A percentile compares a stretch with the other conserved stretches of the same genome.
Conservation (phyloP, 2,329 filamentous ascomycete species). For the Botryotinia globosa region DNA sequence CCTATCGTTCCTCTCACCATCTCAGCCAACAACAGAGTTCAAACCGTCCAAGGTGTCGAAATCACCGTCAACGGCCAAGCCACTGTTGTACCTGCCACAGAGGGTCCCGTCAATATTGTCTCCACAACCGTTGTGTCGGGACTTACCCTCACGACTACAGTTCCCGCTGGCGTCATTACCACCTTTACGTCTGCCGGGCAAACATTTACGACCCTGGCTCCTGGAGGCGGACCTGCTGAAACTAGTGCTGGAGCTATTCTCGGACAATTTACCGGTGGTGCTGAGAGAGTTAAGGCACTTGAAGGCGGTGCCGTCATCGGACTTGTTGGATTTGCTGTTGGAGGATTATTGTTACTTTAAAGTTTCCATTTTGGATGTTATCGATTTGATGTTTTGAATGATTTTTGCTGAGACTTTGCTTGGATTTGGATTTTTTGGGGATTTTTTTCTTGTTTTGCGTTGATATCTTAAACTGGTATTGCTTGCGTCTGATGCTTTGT, state of each 20-base stretch:
- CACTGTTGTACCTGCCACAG: not conserved
- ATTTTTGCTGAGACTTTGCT: not conserved
- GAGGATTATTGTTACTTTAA: constrained; percentile 18
- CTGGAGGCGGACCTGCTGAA: not conserved
- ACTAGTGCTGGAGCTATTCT: constrained; percentile 1
- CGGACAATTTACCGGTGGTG: not conserved
- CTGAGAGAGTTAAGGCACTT: not conserved
- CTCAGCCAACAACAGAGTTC: not conserved
- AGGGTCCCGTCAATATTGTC: not conserved
- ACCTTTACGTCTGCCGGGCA: not conserved
- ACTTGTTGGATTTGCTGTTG: constrained; percentile 17
- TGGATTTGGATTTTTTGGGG: constrained; percentile 8
- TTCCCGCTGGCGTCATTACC: not conserved
- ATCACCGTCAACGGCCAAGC: not conserved
- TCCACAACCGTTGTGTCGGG: not conserved
- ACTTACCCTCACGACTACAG: not conserved
- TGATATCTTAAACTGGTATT: not conserved
- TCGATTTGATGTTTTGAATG: not conserved
- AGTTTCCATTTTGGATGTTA: not conserved
- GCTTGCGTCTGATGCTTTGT: not conserved
- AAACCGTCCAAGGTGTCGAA: not conserved
- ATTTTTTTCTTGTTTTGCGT: not conserved
- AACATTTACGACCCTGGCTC: constrained; percentile 1
- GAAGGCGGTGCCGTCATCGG: constrained; percentile 11
- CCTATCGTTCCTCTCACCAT: not conserved